Evolutionary conservation across 2,329 filamentous ascomycete genomes (phyloP).

Genomic region (Pestalotiopsis sp.): DNA sequence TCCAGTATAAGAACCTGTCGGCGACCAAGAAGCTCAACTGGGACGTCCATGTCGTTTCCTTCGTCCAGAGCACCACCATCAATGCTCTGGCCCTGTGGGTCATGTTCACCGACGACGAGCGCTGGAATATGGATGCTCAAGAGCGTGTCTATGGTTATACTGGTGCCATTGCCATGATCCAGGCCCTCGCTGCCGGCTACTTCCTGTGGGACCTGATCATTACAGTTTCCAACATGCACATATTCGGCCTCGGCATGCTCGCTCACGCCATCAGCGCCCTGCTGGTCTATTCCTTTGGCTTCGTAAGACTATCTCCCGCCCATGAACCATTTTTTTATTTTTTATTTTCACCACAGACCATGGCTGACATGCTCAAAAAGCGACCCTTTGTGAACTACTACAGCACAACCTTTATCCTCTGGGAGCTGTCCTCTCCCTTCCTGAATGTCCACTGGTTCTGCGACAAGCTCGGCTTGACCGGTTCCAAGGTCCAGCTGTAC

Average conservation of each 20-base stretch:
- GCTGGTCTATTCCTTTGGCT: constrained; percentile 75
- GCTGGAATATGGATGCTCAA: constrained; percentile 65
- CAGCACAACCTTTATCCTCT: constrained; percentile 78
- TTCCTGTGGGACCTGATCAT: constrained; percentile 82
- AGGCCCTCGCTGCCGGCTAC: constrained; percentile 78
- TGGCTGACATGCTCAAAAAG: constrained; percentile 43
- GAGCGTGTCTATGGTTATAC: constrained; percentile 80
- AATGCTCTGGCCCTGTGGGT: constrained; percentile 74
- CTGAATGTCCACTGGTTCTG: constrained; percentile 92
- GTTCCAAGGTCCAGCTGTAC: constrained; percentile 71
- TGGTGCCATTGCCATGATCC: constrained; percentile 70
- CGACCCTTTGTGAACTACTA: constrained; percentile 86
- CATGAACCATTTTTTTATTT: neutral
- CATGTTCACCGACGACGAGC: constrained; percentile 69
- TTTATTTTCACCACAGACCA: neutral
- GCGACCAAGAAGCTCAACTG: constrained; percentile 73
- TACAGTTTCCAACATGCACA: constrained; percentile 66
- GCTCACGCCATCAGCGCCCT: constrained; percentile 77
- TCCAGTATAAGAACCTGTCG: constrained; percentile 64
- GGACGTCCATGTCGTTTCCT: constrained; percentile 85
- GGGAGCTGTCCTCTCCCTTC: constrained; percentile 84
- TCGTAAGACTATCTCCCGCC: constrained; percentile 58
- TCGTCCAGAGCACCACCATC: constrained; percentile 76
- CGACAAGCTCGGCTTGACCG: constrained; percentile 83
- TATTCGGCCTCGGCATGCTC: constrained; percentile 77